A percentile compares a stretch with the other conserved stretches of the same genome.
These are phyloP conservation scores for Camellia oleifera DNA, from an alignment of 179 eudicot species.

Conservation along the genomic window DNA sequence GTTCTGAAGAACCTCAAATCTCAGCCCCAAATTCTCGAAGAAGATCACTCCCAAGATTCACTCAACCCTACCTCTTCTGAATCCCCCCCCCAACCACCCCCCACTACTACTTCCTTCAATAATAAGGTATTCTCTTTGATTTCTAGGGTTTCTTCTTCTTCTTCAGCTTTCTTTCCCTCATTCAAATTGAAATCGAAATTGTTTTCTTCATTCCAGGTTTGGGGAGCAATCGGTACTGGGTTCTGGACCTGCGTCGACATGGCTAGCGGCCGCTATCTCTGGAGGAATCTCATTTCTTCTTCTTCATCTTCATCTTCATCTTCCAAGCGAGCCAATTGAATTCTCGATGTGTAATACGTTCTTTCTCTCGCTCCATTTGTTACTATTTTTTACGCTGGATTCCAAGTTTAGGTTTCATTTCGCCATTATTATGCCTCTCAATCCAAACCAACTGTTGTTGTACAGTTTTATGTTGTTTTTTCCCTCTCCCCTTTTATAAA, in stretches of 20 bases:
- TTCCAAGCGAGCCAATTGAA: constrained; percentile 18
- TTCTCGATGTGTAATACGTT: not conserved
- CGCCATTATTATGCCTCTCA: not conserved
- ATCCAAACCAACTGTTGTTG: not conserved
- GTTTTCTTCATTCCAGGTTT: constrained; percentile 25
- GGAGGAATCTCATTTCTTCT: constrained; percentile 48
- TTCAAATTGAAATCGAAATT: not conserved
- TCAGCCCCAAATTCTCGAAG: constrained; percentile 20
- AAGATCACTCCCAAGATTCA: constrained; percentile 12
- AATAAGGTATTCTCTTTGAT: constrained; percentile 20
- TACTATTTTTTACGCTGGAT: not conserved
- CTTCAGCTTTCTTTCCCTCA: not conserved
- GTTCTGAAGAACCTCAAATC: constrained; percentile 46
- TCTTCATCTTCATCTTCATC: constrained; percentile 16
- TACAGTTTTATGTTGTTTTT: constrained; percentile 1
- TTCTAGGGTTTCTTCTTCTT: constrained; percentile 13
- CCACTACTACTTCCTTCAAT: constrained; percentile 15
- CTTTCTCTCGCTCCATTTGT: not conserved
- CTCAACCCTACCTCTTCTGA: constrained; percentile 6
- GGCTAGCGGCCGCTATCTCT: constrained; percentile 64
- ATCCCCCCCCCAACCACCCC: constrained; percentile 1
- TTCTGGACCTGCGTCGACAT: constrained; percentile 62
- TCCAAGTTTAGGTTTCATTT: not conserved
- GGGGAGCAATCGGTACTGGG: constrained; percentile 28
- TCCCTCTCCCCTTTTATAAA: not conserved